These are phyloP conservation scores for Rutstroemia sp. DNA, from an alignment of 2,329 filamentous ascomycete species.

Conservation along the genomic window DNA sequence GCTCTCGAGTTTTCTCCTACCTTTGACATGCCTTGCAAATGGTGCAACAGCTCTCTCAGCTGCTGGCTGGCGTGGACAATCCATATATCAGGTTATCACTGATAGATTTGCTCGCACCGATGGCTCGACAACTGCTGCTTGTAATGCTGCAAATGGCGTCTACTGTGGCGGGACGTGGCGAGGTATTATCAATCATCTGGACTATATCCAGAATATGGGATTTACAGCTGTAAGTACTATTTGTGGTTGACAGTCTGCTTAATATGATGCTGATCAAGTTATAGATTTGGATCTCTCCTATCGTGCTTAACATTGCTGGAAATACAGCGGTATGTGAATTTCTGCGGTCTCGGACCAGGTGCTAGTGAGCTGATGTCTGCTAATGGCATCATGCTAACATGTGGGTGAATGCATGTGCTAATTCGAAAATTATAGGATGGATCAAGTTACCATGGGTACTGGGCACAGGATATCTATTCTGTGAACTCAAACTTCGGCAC, in stretches of 20 bases:
- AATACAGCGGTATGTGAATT: slow-evolving; percentile 19
- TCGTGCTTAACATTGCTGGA: slow-evolving; percentile 33
- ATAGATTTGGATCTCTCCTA: slow-evolving; percentile 38
- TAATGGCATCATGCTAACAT: neutral
- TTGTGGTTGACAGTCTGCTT: neutral
- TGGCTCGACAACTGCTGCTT: slow-evolving; percentile 25
- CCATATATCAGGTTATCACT: slow-evolving; percentile 40
- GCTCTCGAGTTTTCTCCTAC: neutral
- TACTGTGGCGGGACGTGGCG: slow-evolving; percentile 42
- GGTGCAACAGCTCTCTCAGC: slow-evolving; percentile 14
- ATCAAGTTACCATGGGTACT: slow-evolving; percentile 39
- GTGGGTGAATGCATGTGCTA: neutral
- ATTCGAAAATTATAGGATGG: slow-evolving; percentile 24
- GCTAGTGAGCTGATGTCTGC: neutral
- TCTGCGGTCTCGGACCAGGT: neutral
- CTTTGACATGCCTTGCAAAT: neutral
- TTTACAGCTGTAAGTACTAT: slow-evolving; percentile 28
- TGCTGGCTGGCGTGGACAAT: slow-evolving; percentile 34
- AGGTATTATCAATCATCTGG: slow-evolving; percentile 34
- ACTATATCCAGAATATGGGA: slow-evolving; percentile 36
- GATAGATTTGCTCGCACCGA: slow-evolving; percentile 31
- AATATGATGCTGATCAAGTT: neutral
- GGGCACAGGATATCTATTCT: slow-evolving; percentile 39
- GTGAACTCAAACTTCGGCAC: slow-evolving; percentile 44
- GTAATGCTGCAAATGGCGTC: slow-evolving; percentile 21